Percentiles rank a stretch among this genome's conserved stretches.
Conservation (phyloP, 768 basidiomycete genomes). For the Lactarius quietus region DNA sequence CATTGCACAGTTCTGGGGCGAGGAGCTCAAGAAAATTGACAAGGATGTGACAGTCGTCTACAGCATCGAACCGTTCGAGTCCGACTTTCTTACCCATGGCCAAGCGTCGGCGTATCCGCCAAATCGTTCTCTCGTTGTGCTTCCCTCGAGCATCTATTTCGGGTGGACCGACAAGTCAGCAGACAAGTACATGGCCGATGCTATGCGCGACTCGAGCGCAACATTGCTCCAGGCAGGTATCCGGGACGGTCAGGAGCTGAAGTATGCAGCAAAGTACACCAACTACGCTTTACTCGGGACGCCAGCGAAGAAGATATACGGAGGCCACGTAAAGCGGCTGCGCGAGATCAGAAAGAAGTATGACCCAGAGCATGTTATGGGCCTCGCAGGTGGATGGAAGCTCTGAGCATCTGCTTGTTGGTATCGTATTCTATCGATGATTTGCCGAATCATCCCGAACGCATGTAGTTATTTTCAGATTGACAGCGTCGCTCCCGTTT, state of each 20-base stretch:
- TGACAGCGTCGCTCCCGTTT: too few relatives aligned
- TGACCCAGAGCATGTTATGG: constrained; percentile 8
- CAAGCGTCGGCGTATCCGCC: constrained; percentile 24
- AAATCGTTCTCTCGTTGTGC: constrained; percentile 13
- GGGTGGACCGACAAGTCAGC: constrained; percentile 40
- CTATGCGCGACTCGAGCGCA: background rate
- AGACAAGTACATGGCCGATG: constrained; percentile 32
- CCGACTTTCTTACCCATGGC: constrained; percentile 19
- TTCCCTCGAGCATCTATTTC: constrained; percentile 30
- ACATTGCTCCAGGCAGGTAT: constrained; percentile 42
- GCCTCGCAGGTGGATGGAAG: constrained; percentile 11
- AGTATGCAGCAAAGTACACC: constrained; percentile 46
- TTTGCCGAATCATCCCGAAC: too few relatives aligned
- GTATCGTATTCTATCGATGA: too few relatives aligned
- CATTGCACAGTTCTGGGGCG: constrained; percentile 48
- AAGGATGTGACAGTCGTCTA: constrained; percentile 43
- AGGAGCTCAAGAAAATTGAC: constrained; percentile 30
- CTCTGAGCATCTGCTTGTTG: background rate
- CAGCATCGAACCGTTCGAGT: constrained; percentile 25
- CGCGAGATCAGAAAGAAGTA: constrained; percentile 7
- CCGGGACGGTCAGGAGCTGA: constrained; percentile 38
- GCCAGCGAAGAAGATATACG: constrained; percentile 49
- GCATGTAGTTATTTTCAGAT: too few relatives aligned
- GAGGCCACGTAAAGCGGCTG: constrained; percentile 39
- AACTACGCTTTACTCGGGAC: constrained; percentile 60